Percentiles rank a stretch among this genome's conserved stretches.
Evolutionary conservation across 2,329 filamentous ascomycete species (phyloP).

Genomic region (Ophiostoma quercus): DNA sequence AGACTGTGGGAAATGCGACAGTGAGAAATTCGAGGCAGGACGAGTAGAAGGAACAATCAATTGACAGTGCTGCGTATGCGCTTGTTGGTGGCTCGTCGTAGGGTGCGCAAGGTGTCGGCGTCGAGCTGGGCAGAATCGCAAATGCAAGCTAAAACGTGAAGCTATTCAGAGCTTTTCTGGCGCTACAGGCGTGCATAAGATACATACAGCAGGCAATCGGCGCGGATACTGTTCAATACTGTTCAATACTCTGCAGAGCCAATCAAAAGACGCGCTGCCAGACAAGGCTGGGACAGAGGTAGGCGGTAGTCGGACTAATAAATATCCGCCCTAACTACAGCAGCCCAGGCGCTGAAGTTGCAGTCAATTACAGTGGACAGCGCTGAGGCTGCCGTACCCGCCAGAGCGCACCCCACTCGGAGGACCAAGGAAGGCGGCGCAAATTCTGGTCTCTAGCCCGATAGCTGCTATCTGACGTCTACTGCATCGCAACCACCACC

Average conservation of each 20-base stretch:
- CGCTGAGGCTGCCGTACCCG: neutral
- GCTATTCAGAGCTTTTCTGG: neutral
- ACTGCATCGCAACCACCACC: conserved; percentile 1
- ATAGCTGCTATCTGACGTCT: conserved; percentile 6
- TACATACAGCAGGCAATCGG: neutral
- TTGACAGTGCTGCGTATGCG: neutral
- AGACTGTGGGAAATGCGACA: neutral
- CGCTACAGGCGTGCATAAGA: neutral
- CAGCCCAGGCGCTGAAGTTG: neutral
- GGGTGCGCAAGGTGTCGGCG: neutral
- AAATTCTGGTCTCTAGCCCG: conserved; percentile 1
- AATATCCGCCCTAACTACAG: conserved; percentile 16
- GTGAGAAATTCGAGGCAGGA: too few species aligned
- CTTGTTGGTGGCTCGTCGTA: neutral
- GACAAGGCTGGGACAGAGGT: conserved; percentile 14
- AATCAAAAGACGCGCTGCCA: conserved; percentile 15
- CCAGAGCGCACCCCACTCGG: conserved; percentile 1
- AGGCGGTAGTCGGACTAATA: conserved; percentile 17
- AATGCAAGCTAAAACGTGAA: neutral
- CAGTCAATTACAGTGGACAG: neutral
- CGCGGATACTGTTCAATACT: neutral
- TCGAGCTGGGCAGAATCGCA: neutral
- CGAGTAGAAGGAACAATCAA: neutral
- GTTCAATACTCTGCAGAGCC: neutral
- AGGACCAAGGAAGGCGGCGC: conserved; percentile 8